Base-by-base conservation (phyloP, 2,329 filamentous ascomycete species). In the Colletotrichum chrysophilum region DNA sequence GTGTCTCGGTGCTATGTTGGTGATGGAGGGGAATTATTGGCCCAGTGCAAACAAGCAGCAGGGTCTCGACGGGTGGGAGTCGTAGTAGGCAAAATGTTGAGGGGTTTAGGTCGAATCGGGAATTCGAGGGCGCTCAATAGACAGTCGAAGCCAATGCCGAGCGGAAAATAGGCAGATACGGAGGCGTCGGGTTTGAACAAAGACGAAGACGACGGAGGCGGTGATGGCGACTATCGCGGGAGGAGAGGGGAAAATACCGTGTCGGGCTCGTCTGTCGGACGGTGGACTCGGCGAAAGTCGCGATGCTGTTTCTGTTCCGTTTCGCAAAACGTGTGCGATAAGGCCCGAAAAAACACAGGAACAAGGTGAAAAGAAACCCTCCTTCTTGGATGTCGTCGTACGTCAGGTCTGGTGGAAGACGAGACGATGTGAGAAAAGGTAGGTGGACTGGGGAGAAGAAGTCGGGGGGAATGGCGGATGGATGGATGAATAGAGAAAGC, bases 221-320 rank as follows among this genome's bases (percentile, higher is more conserved):
- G 58, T 36, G 70, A 69, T 74, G 70, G 70, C 64, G 48, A 74
- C 28, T 70, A 32, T 60, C 66, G 66, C 48, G 66, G 65, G 70
- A 73, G 26, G 61, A 74, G 24, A 62, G 36, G 66, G 61, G n/a
- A 55, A 36, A 30, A 60, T 60, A 14, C n/a, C 58, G 71, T 43
- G 71, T 70, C 73, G 73, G 43, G 43, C 43, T 52, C 43, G 43
- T 52, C 43, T 52, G n/a, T 52, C 43, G 43, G 43, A 21, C 38
- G 48, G 28, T 56, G 52, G 70, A 73, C 70, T 52, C 56, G 28
- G 68, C 52, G 30, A 36, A 69, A 70, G 58, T 67, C 55, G 73
- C 65, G 66, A 48, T 66, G 55, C 14, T 67, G 69, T 72, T 75
- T 75, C 69, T 66, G 69, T 32, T 75, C 24, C 48, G 74, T 74